Conservation (phyloP, 129 eudicot species). For the Artemisia tridentata region DNA sequence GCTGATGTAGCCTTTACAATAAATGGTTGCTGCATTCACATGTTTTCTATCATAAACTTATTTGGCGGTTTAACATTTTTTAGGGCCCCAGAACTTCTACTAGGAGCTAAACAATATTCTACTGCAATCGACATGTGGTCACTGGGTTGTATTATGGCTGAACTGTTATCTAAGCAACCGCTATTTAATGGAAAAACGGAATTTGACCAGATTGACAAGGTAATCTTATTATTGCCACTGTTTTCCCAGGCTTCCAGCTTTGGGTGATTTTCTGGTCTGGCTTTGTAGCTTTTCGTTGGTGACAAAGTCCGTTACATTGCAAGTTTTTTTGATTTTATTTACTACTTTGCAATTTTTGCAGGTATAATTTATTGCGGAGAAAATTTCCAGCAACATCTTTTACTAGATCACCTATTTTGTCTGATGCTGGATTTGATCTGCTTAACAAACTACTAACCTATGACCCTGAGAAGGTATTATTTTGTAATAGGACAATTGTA, state of each 20-base stretch:
- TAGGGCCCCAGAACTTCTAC: conserved; percentile 75
- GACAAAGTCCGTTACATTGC: conserved; percentile 41
- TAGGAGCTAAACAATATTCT: conserved; percentile 88
- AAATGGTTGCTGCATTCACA: not conserved
- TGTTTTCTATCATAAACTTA: too few species aligned
- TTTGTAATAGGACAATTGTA: not conserved
- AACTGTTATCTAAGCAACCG: too few species aligned
- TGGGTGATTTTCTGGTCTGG: too few species aligned
- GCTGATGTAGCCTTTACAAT: too few species aligned
- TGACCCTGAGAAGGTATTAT: conserved; percentile 85
- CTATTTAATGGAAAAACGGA: conserved; percentile 88
- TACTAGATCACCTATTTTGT: conserved; percentile 83
- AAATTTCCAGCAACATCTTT: conserved; percentile 95
- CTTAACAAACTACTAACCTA: too few species aligned
- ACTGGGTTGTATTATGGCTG: conserved; percentile 95
- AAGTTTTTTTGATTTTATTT: too few species aligned
- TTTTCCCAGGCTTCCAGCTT: too few species aligned
- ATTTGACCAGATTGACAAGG: conserved; percentile 91
- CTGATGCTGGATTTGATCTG: conserved; percentile 96
- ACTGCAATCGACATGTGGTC: conserved; percentile 99
- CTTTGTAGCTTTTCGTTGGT: too few species aligned
- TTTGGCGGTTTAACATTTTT: too few species aligned
- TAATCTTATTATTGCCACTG: conserved; percentile 54
- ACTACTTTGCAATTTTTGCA: too few species aligned
- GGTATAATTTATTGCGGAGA: too few species aligned